phyloP scores from a whole-genome alignment of 2,329 filamentous ascomycete genomes.

The Capronia epimyces region DNA sequence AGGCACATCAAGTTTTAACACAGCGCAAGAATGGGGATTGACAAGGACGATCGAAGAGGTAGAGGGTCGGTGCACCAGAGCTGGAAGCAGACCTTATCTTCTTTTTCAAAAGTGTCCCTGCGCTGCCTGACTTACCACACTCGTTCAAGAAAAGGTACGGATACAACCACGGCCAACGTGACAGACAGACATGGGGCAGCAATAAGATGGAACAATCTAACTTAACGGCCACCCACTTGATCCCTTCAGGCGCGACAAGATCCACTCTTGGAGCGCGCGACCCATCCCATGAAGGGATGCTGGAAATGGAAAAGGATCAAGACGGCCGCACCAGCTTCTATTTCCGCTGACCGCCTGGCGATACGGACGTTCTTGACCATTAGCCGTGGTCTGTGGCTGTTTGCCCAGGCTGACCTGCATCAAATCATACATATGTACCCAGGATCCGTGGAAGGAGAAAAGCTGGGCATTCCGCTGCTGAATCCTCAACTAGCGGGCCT shows the following conservation, averaged over 20 bases:
- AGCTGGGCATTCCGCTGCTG: no score
- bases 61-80: slow-evolving; percentile 1
- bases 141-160: background rate
- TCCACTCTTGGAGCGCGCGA: background rate
- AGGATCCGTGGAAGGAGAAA: no score
- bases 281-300: background rate
- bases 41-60: slow-evolving; percentile 1
- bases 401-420: background rate
- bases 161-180: background rate
- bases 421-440: background rate
- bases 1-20: background rate
- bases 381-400: background rate
- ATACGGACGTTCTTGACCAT: background rate
- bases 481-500: no score
- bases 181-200: background rate
- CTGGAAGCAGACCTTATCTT: slow-evolving; percentile 8
- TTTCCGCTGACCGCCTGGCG: background rate
- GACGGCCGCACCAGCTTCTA: background rate
- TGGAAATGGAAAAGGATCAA: background rate
- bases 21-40: background rate
- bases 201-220: background rate
- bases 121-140: background rate
- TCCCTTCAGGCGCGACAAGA: background rate
- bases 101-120: background rate
- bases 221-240: background rate